Evolutionary conservation across 2,329 filamentous ascomycete genomes (phyloP).

Genomic region (Trichoderma simmonsii): DNA sequence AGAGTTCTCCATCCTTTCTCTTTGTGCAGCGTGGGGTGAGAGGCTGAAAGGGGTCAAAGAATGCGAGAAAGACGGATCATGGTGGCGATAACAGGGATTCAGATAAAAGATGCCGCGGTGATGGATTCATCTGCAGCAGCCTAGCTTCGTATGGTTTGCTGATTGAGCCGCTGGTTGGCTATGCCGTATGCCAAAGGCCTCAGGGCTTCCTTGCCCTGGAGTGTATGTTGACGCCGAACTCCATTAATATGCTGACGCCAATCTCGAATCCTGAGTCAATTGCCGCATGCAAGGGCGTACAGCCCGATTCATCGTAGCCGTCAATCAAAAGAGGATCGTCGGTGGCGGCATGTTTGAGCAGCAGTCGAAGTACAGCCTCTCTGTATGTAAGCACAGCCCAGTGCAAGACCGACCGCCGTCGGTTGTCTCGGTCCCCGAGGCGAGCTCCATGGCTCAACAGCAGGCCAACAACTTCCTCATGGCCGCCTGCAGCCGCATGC

Average conservation of each 20-base stretch:
- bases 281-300: neutral
- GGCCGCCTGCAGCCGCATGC: neutral
- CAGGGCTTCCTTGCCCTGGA: neutral
- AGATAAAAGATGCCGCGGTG: neutral
- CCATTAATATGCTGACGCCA: neutral
- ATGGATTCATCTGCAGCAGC: neutral
- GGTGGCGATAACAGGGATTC: neutral
- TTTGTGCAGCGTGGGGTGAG: neutral
- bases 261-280: neutral
- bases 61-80: neutral
- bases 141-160: neutral
- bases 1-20: neutral
- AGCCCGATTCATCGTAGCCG: neutral
- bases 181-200: neutral
- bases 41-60: neutral
- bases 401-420: neutral
- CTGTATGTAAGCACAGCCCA: neutral
- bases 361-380: neutral
- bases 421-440: neutral
- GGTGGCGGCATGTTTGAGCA: neutral
- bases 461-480: neutral
- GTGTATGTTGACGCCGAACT: neutral
- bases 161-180: neutral
- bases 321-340: neutral
- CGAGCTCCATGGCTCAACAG: neutral